A percentile compares a stretch with the other conserved stretches of the same genome.
These are phyloP conservation scores for Aureobasidium sp. DNA, from an alignment of 2,329 filamentous ascomycete genomes.

Conservation along the genomic window DNA sequence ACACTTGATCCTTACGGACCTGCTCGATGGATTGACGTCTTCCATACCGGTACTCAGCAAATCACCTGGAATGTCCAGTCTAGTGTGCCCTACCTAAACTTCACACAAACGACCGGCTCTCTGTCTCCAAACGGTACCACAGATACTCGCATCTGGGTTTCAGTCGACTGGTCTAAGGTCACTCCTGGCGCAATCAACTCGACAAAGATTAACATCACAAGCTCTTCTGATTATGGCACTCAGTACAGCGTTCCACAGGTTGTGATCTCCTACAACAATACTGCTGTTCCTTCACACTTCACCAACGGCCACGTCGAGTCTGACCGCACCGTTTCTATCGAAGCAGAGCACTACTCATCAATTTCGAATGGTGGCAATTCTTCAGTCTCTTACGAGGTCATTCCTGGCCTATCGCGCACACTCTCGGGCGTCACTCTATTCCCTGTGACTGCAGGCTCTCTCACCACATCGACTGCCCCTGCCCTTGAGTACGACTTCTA, in stretches of 20 bases:
- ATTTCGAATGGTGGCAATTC: slow-evolving; percentile 18
- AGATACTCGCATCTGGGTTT: slow-evolving; percentile 49
- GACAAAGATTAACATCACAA: slow-evolving; percentile 46
- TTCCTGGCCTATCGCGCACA: slow-evolving; percentile 52
- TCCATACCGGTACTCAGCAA: slow-evolving; percentile 48
- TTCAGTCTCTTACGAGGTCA: slow-evolving; percentile 44
- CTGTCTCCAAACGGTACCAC: slow-evolving; percentile 40
- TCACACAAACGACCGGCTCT: slow-evolving; percentile 45
- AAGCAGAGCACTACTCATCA: slow-evolving; percentile 29
- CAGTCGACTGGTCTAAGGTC: slow-evolving; percentile 50
- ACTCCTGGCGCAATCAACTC: slow-evolving; percentile 34
- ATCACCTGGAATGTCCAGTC: slow-evolving; percentile 48
- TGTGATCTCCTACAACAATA: slow-evolving; percentile 49
- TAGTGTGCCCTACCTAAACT: slow-evolving; percentile 45
- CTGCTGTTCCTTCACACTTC: slow-evolving; percentile 46
- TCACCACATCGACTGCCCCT: slow-evolving; percentile 44
- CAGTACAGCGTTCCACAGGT: slow-evolving; percentile 38
- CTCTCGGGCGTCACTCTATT: slow-evolving; percentile 51
- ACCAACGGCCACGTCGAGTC: slow-evolving; percentile 55
- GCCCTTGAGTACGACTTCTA: slow-evolving; percentile 56
- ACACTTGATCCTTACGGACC: slow-evolving; percentile 54
- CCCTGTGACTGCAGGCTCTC: slow-evolving; percentile 46
- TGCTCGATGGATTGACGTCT: slow-evolving; percentile 57
- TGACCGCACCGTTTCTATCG: slow-evolving; percentile 39
- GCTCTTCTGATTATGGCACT: slow-evolving; percentile 36